A percentile compares a stretch with the other conserved stretches of the same genome.
Evolutionary conservation across 176 grass and related monocot genomes (phyloP).

Genomic region (Bromus sterilis): DNA sequence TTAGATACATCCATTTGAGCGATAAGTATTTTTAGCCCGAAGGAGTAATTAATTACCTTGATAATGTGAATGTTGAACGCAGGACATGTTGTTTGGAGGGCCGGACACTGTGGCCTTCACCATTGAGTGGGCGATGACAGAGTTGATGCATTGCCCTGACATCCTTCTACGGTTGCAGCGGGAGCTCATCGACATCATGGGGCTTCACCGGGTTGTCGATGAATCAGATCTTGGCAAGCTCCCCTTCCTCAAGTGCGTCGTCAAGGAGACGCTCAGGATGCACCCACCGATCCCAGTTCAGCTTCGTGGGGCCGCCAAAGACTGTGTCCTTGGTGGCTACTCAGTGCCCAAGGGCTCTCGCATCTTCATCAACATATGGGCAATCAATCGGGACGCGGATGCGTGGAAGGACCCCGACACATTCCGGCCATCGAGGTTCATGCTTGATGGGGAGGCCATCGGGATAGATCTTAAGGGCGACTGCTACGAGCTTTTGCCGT

Average conservation of each 20-base stretch:
- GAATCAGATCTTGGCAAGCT: not conserved
- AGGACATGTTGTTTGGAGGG: slow-evolving; percentile 87
- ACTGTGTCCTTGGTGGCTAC: slow-evolving; percentile 26
- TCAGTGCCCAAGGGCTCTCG: slow-evolving; percentile 10
- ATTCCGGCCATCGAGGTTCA: slow-evolving; percentile 50
- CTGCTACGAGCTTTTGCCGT: slow-evolving; percentile 72
- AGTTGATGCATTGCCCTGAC: slow-evolving; percentile 55
- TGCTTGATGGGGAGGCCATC: not conserved
- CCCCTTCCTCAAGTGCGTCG: too few relatives aligned
- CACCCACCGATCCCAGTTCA: slow-evolving; percentile 41
- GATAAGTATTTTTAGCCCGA: too few relatives aligned
- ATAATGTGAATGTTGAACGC: not conserved
- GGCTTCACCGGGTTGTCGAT: slow-evolving; percentile 30
- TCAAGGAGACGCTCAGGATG: too few relatives aligned
- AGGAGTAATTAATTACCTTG: too few relatives aligned
- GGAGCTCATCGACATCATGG: slow-evolving; percentile 41
- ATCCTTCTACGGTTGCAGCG: slow-evolving; percentile 41
- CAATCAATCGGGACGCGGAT: slow-evolving; percentile 2
- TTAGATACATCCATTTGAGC: too few relatives aligned
- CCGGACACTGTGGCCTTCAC: slow-evolving; percentile 71
- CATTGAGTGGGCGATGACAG: slow-evolving; percentile 73
- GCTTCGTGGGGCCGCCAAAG: slow-evolving; percentile 51
- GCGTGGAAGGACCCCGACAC: slow-evolving; percentile 58
- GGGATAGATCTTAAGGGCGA: slow-evolving; percentile 57
- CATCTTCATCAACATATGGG: too few relatives aligned